Conservation (phyloP, 2,329 filamentous ascomycete species). For the Zarea fungicola region DNA sequence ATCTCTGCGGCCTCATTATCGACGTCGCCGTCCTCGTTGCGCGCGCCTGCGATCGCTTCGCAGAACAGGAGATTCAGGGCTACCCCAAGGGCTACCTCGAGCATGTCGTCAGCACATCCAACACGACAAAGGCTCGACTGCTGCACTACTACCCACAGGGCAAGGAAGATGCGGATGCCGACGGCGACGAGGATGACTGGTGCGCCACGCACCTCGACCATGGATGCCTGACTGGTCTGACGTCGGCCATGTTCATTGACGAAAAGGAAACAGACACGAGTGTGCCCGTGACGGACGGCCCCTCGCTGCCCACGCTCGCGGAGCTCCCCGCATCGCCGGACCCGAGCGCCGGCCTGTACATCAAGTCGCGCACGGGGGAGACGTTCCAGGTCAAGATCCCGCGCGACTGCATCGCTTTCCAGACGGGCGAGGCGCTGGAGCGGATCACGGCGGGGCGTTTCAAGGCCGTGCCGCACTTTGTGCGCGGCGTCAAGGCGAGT, state of each 20-base stretch:
- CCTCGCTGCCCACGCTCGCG: conserved; percentile 46
- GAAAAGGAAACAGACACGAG: conserved; percentile 48
- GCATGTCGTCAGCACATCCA: conserved; percentile 76
- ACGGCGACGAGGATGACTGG: conserved; percentile 74
- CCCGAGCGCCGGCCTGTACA: conserved; percentile 83
- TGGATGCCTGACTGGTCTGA: conserved; percentile 88
- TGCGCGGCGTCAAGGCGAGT: conserved; percentile 64
- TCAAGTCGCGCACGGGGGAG: conserved; percentile 75
- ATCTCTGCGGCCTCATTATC: conserved; percentile 78
- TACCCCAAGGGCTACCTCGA: conserved; percentile 80
- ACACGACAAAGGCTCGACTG: conserved; percentile 84
- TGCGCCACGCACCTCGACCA: conserved; percentile 89
- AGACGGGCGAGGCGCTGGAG: conserved; percentile 89
- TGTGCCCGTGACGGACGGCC: conserved; percentile 22
- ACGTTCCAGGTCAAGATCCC: conserved; percentile 92
- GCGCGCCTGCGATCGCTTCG: conserved; percentile 82
- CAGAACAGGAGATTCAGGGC: conserved; percentile 67
- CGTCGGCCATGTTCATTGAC: conserved; percentile 93
- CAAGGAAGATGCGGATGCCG: conserved; percentile 30
- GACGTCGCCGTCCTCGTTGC: conserved; percentile 86
- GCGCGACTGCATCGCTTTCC: conserved; percentile 86
- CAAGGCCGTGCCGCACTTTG: conserved; percentile 93
- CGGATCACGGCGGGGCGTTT: conserved; percentile 87
- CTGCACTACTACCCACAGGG: conserved; percentile 84
- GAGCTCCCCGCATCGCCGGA: conserved; percentile 78